These are phyloP conservation scores for Microbotryomycetes sp. DNA, from an alignment of 1,284 basidiomycete species.

Conservation along the genomic window DNA sequence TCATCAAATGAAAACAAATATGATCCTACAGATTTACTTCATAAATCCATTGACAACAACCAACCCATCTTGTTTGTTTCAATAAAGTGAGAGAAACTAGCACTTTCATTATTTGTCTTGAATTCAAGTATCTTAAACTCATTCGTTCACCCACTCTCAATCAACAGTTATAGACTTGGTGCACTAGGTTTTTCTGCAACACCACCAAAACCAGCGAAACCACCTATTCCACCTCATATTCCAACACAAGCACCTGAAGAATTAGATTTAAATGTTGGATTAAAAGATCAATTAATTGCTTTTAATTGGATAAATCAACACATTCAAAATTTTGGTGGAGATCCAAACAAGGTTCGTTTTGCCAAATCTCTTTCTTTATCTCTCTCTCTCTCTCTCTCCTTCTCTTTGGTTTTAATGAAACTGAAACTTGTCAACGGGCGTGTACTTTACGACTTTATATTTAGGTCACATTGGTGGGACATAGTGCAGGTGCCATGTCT, in stretches of 20 bases:
- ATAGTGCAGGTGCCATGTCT: conserved; percentile 29
- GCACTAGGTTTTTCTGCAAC: conserved; percentile 26
- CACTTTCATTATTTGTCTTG: background rate
- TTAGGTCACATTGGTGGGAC: conserved; percentile 24
- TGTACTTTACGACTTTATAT: background rate
- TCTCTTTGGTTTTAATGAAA: background rate
- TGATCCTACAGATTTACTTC: conserved; percentile 20
- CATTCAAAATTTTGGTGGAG: conserved; percentile 24
- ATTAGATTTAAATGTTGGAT: conserved; percentile 30
- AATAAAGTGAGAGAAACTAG: conserved; percentile 14
- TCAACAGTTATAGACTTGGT: conserved; percentile 28
- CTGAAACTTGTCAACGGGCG: background rate
- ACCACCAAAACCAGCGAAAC: conserved; percentile 11
- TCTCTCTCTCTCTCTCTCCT: background rate
- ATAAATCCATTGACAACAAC: conserved; percentile 13
- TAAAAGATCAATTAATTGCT: conserved; percentile 31
- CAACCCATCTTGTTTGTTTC: conserved; percentile 24
- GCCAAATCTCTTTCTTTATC: background rate
- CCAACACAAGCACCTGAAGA: conserved; percentile 15
- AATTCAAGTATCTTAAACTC: background rate
- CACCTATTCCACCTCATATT: conserved; percentile 22
- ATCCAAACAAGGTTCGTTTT: conserved; percentile 10
- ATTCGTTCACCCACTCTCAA: background rate
- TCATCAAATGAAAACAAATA: conserved; percentile 22
- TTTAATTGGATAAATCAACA: conserved; percentile 24